Percentiles rank a stretch among this genome's conserved stretches.
Evolutionary conservation across 164 flowering plant genomes (phyloP).

Genomic region (Stephania yunnanensis): DNA sequence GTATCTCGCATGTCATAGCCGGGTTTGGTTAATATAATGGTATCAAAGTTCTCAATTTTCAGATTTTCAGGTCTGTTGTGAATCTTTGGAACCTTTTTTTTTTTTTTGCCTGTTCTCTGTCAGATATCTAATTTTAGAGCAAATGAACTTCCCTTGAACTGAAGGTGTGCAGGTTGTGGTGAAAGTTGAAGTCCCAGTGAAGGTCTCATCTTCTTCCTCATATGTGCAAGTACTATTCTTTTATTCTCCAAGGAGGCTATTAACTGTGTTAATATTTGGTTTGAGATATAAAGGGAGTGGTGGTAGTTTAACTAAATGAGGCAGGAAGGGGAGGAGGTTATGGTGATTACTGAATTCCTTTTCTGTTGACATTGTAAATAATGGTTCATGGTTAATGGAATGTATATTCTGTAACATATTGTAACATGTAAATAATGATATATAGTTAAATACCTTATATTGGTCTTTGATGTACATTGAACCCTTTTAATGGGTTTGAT

Average conservation of each 20-base stretch:
- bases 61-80: background rate
- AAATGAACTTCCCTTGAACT: background rate
- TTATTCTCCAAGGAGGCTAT: constrained; percentile 31
- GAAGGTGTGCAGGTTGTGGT: background rate
- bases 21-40: background rate
- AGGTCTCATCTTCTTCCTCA: constrained; percentile 15
- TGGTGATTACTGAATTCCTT: constrained; percentile 8
- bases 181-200: constrained; percentile 1
- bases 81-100: background rate
- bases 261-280: constrained; percentile 33
- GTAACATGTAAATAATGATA: constrained; percentile 18
- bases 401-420: constrained; percentile 14
- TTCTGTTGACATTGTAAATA: constrained; percentile 20
- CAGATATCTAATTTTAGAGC: background rate
- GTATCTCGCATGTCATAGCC: background rate
- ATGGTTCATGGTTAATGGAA: constrained; percentile 13
- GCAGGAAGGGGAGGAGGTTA: constrained; percentile 13
- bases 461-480: constrained; percentile 6
- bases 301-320: constrained; percentile 9
- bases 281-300: constrained; percentile 15
- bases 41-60: background rate
- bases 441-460: background rate
- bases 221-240: constrained; percentile 43
- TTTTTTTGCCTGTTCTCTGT: background rate
- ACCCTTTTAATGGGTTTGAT: background rate